These are phyloP conservation scores for Astragalus membranaceus DNA, from an alignment of 306 rosid species.

Conservation along the genomic window DNA sequence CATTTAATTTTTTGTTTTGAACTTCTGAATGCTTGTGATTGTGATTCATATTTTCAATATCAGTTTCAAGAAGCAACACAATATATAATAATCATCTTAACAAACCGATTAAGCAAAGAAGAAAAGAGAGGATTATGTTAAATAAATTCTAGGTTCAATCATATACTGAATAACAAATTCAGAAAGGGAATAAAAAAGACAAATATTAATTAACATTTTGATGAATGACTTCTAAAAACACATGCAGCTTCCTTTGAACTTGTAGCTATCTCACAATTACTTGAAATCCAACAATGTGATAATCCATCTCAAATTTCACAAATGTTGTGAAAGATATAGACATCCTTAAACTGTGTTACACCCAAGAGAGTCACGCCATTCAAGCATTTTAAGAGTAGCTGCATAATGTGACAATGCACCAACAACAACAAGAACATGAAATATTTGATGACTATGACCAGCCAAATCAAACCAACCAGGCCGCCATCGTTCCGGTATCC, in stretches of 20 bases:
- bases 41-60: too few relatives aligned
- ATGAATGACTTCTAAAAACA: not conserved
- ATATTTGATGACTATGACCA: conserved; percentile 92
- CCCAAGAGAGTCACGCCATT: conserved; percentile 63
- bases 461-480: conserved; percentile 93
- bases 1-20: not conserved
- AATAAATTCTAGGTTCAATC: conserved; percentile 9
- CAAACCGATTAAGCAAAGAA: not conserved
- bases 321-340: not conserved
- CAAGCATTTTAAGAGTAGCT: conserved; percentile 64
- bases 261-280: conserved; percentile 7
- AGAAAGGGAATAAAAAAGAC: not conserved
- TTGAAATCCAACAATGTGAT: conserved; percentile 15
- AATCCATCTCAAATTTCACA: not conserved
- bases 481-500: conserved; percentile 83
- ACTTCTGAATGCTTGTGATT: not conserved
- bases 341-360: conserved; percentile 31
- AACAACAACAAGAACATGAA: conserved; percentile 72
- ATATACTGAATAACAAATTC: not conserved
- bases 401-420: conserved; percentile 89
- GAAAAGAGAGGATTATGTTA: not conserved
- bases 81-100: not conserved
- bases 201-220: not conserved
- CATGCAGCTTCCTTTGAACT: not conserved
- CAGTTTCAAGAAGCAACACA: not conserved